Evolutionary conservation across 2,329 filamentous ascomycete genomes (phyloP).

Genomic region (Ophiobolus disseminans): DNA sequence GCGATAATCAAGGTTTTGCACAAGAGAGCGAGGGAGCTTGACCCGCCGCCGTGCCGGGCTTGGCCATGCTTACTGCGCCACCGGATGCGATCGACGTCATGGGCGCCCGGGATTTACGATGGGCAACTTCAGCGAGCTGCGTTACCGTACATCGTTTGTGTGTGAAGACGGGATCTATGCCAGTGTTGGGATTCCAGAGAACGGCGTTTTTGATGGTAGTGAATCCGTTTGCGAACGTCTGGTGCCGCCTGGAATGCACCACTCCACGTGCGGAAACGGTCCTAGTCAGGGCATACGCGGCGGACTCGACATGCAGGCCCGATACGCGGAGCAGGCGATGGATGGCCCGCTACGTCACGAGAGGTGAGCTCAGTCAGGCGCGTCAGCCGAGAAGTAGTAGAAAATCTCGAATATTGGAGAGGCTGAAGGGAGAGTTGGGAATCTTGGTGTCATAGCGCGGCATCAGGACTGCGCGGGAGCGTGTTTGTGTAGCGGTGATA

Average conservation of each 20-base stretch:
- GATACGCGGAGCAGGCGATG: background rate
- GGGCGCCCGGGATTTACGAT: slow-evolving; percentile 2
- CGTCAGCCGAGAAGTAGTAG: slow-evolving; percentile 1
- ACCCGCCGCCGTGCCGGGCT: slow-evolving; percentile 2
- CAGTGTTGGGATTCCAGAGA: background rate
- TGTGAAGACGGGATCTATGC: no score
- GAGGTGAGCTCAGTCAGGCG: background rate
- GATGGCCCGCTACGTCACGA: background rate
- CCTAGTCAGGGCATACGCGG: background rate
- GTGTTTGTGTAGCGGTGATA: slow-evolving; percentile 19
- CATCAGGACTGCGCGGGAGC: background rate
- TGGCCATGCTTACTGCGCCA: slow-evolving; percentile 18
- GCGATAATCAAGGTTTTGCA: slow-evolving; percentile 8
- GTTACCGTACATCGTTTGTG: no score
- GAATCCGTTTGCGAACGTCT: background rate
- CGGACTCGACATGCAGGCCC: background rate
- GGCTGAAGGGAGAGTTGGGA: background rate
- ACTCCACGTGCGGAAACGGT: slow-evolving; percentile 1
- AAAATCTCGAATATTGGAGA: background rate
- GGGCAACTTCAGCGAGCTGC: no score
- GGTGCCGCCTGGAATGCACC: slow-evolving; percentile 1
- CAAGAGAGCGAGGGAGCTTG: slow-evolving; percentile 5
- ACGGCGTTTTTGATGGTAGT: background rate
- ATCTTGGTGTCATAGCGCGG: slow-evolving; percentile 21
- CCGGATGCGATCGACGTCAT: slow-evolving; percentile 10